Evolutionary conservation across 306 rosid genomes (phyloP), one percentile per base, ranked within the genome.

Genomic region (Gillenia trifoliata): DNA sequence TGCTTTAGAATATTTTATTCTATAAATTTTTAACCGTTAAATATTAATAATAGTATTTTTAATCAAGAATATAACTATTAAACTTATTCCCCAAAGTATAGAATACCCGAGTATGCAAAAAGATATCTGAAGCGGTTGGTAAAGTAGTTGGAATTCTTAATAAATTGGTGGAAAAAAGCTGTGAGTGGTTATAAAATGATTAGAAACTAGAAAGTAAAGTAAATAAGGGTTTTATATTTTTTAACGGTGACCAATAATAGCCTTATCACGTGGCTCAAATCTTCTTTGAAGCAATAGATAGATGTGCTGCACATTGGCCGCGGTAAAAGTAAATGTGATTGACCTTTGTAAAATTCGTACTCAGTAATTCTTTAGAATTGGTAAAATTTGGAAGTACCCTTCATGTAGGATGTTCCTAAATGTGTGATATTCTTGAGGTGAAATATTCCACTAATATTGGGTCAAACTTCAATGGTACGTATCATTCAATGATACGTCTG

Each of bases 161-260:
- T 47, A 77, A 87, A 80, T 80, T 78, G 68, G 86, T 86, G 86
- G 81, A 77, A 79, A 82, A 78, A 84, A 89, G 86, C 80, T 84
- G 80, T 77, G 66, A 17, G 50, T 29, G 68, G 40, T n/a, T n/a
- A n/a, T 69, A 31, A 33, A 33, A 7, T 33, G 5, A 7, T 33
- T 33, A 33, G 36, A 33, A 0, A n/a, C n/a, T n/a, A n/a, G n/a
- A n/a, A n/a, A n/a, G n/a, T n/a, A n/a, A n/a, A 43, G 19, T 43
- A 43, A 13, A 43, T 43, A 15, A 12, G 19, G 16, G 50, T 1
- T 43, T 43, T 43, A 12, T 3, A 1, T 13, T 1, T 13, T 43
- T 43, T 13, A 1, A 26, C 17, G 13, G 26, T 26, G 38, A 11
- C 45, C 69, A 47, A 71, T 62, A 74, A 69, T 67, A 69, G 20